Percentiles rank a stretch among this genome's conserved stretches.
Evolutionary conservation across 441 rosid species (phyloP).

Genomic region (Viola pubescens): DNA sequence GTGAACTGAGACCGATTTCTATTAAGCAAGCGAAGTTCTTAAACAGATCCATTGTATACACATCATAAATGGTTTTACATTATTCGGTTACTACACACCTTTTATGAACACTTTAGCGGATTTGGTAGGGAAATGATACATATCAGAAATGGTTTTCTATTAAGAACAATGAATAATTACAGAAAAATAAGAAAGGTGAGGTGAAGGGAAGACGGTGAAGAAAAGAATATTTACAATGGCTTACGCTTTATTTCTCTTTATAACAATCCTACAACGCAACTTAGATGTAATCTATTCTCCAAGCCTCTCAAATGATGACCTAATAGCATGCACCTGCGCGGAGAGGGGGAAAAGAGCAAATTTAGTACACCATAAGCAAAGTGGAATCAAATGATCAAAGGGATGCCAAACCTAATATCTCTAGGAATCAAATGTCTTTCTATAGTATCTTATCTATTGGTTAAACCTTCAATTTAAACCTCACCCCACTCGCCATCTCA

Average conservation of each 20-base stretch:
- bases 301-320: constrained; percentile 30
- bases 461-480: too few relatives aligned
- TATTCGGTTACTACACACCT: too few relatives aligned
- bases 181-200: constrained; percentile 3
- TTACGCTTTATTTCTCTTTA: constrained; percentile 22
- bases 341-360: not conserved
- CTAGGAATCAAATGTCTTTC: too few relatives aligned
- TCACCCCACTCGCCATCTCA: too few relatives aligned
- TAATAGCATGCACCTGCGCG: constrained; percentile 22
- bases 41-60: too few relatives aligned
- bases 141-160: constrained; percentile 4
- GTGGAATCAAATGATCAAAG: too few relatives aligned
- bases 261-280: constrained; percentile 69
- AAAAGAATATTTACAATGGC: constrained; percentile 39
- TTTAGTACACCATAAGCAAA: not conserved
- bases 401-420: too few relatives aligned
- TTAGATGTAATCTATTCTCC: constrained; percentile 76
- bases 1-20: too few relatives aligned
- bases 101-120: too few relatives aligned
- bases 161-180: constrained; percentile 10
- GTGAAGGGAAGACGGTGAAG: constrained; percentile 14
- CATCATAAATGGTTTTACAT: too few relatives aligned
- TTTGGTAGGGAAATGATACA: not conserved
- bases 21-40: too few relatives aligned
- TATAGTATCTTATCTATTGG: too few relatives aligned